These are phyloP conservation scores for Malus sieversii DNA, from an alignment of 306 rosid species.

Conservation along the genomic window DNA sequence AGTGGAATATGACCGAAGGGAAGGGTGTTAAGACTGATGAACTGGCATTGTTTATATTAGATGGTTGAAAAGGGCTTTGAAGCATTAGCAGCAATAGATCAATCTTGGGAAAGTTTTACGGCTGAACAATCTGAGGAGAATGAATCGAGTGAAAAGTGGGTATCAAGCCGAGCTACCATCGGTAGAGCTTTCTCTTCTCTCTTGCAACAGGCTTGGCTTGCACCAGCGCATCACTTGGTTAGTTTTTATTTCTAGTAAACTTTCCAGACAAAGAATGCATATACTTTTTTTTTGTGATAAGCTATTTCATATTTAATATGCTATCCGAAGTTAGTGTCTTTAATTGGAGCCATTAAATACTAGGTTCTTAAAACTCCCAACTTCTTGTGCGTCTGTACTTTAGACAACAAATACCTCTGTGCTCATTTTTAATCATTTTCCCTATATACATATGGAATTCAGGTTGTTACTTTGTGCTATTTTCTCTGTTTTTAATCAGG, in stretches of 20 bases:
- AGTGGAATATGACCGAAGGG: constrained; percentile 3
- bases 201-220: constrained; percentile 82
- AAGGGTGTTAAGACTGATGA: constrained; percentile 2
- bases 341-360: not conserved
- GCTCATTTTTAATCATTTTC: not conserved
- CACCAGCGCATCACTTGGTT: constrained; percentile 43
- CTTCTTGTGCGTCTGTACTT: constrained; percentile 22
- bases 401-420: not conserved
- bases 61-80: constrained; percentile 72
- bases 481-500: constrained; percentile 30
- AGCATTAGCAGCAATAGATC: constrained; percentile 68
- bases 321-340: not conserved
- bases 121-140: constrained; percentile 51
- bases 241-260: constrained; percentile 22
- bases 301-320: not conserved
- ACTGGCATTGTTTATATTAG: constrained; percentile 26
- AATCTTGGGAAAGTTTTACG: constrained; percentile 57
- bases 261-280: not conserved
- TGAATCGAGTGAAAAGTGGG: constrained; percentile 45
- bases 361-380: not conserved
- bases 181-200: constrained; percentile 61
- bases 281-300: not conserved
- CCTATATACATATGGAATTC: not conserved
- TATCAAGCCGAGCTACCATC: constrained; percentile 39
- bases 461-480: not conserved